Evolutionary conservation across 257 asterid genomes (phyloP).

Genomic region (Ehretia macrophylla): DNA sequence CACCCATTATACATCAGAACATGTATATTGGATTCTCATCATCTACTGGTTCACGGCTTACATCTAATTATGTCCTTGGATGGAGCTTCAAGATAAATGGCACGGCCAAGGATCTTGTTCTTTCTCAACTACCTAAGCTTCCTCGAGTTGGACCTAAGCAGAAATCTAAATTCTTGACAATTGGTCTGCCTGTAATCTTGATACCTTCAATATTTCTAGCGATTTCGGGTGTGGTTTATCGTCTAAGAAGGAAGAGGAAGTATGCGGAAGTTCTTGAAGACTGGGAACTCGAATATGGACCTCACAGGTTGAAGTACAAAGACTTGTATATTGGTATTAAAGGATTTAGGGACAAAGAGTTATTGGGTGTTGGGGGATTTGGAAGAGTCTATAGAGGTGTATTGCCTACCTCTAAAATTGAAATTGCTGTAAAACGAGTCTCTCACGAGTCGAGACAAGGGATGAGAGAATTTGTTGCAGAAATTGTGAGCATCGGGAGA

Average conservation of each 20-base stretch:
- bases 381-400: constrained; percentile 19
- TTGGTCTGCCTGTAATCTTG: constrained; percentile 2
- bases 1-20: not conserved
- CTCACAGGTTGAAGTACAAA: constrained; percentile 19
- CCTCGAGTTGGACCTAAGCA: constrained; percentile 8
- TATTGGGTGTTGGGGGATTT: constrained; percentile 18
- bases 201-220: not conserved
- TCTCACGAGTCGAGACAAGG: constrained; percentile 25
- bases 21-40: constrained; percentile 25
- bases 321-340: constrained; percentile 19
- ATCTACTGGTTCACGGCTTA: not conserved
- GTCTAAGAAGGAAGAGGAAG: constrained; percentile 14
- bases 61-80: constrained; percentile 17
- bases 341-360: constrained; percentile 12
- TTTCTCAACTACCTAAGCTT: constrained; percentile 9
- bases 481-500: constrained; percentile 18
- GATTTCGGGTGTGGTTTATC: constrained; percentile 8
- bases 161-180: not conserved
- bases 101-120: constrained; percentile 1
- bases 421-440: constrained; percentile 19
- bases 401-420: not conserved
- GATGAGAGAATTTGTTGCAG: constrained; percentile 18
- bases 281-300: constrained; percentile 29
- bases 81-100: constrained; percentile 26
- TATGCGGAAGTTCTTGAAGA: constrained; percentile 17